Evolutionary conservation across 1,284 basidiomycete genomes (phyloP), one percentile per base, ranked within the genome.

Genomic region (Boletellus sp.): DNA sequence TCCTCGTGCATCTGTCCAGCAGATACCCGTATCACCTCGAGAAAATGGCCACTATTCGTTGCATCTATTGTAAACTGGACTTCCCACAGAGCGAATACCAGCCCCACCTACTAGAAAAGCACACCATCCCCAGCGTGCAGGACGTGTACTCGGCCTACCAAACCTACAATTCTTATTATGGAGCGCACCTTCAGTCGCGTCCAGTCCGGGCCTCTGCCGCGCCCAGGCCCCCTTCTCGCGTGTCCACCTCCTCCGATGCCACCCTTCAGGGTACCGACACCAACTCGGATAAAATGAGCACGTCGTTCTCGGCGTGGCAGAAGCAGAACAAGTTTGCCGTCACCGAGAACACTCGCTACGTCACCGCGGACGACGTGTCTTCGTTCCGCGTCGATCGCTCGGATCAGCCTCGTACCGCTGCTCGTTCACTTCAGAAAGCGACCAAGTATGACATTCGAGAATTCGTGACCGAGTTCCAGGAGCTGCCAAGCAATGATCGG

Each of bases 331-430:
- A 49, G 10, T 53, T 63, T 12, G 47, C 35, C 5, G 8, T 54
- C 33, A 46, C 52, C 35, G 39, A 52, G 40, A 50, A 48, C 19
- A 7, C 47, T 2, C 45, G 16, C 32, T 54, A 33, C 18, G 44
- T 64, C 41, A 64, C 61, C 7, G 35, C 49, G 13, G 65, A 64
- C 18, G 63, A 68, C 2, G 56, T 64, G 38, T 50, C 55, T 24
- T 44, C 53, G 1, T 63, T 67, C 46, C 57, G 52, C 12, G 57
- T 66, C n/a, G 52, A 61, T 45, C 63, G 63, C 26, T 61, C 57
- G 1, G 60, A 67, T 51, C 52, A 49, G 13, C 63, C 63, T 12
- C 52, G 47, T 24, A 58, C 50, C 4, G 43, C 63, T 8, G 55
- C 61, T 11, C 44, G 44, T 44, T 41, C 44, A 5, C 63, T 68